A percentile compares a stretch with the other conserved stretches of the same genome.
Conservation (phyloP, 106 monocot species). For the Dioscorea zingiberensis region DNA sequence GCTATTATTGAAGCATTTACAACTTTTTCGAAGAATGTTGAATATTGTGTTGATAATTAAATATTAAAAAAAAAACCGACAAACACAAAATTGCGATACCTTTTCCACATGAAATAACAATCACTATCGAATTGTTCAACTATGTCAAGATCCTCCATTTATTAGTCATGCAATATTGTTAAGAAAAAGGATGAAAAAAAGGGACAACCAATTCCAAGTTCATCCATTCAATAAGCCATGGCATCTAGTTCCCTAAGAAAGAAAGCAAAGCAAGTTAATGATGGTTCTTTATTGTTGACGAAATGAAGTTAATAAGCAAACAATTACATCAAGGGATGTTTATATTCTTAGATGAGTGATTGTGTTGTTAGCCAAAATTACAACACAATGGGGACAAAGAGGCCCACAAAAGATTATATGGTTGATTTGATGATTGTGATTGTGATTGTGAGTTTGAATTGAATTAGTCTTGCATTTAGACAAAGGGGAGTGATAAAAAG, state of each 20-base stretch:
- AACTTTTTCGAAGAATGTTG: too few relatives aligned
- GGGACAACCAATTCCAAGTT: background rate
- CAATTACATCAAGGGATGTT: background rate
- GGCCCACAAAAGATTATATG: background rate
- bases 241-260: background rate
- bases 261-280: background rate
- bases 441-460: background rate
- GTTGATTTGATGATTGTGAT: background rate
- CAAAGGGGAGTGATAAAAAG: too few relatives aligned
- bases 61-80: too few relatives aligned
- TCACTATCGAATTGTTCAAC: too few relatives aligned
- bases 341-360: too few relatives aligned
- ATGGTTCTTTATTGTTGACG: background rate
- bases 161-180: background rate
- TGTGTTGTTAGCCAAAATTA: background rate
- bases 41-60: too few relatives aligned
- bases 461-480: background rate
- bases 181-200: background rate
- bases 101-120: too few relatives aligned
- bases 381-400: background rate
- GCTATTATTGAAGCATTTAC: too few relatives aligned
- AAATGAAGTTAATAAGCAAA: background rate
- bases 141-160: background rate
- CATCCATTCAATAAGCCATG: background rate
- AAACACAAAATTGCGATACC: too few relatives aligned